Conservation (phyloP, 2,329 filamentous ascomycete genomes). For the Gaeumannomyces tritici region DNA sequence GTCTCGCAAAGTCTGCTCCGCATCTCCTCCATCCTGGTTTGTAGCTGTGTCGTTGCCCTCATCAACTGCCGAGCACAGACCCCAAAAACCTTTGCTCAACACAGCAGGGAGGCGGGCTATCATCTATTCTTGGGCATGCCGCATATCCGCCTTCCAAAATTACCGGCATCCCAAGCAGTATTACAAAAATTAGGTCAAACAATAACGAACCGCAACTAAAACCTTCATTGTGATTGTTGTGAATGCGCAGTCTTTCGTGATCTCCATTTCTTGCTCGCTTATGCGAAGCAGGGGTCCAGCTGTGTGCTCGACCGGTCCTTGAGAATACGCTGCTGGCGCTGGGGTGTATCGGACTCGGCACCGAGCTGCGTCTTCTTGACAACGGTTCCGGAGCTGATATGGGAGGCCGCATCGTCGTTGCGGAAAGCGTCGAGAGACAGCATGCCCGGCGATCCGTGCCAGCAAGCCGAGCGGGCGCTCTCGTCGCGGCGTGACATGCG, state of each 20-base stretch:
- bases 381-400: background rate
- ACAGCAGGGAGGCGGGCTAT: background rate
- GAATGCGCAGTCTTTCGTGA: background rate
- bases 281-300: background rate
- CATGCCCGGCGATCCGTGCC: background rate
- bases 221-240: background rate
- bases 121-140: background rate
- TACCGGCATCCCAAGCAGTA: background rate
- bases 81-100: background rate
- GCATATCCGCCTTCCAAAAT: background rate
- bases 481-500: background rate
- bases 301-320: background rate
- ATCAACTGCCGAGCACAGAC: background rate
- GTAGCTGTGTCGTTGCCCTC: background rate
- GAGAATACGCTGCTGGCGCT: background rate
- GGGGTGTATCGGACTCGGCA: background rate
- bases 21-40: background rate
- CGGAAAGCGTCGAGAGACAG: constrained; percentile 3
- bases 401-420: background rate
- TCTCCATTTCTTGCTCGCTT: background rate
- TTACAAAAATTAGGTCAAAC: background rate
- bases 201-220: background rate
- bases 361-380: background rate
- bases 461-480: no score
- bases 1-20: background rate